Conservation (phyloP, 306 rosid species). For the Herpetospermum pedunculosum region DNA sequence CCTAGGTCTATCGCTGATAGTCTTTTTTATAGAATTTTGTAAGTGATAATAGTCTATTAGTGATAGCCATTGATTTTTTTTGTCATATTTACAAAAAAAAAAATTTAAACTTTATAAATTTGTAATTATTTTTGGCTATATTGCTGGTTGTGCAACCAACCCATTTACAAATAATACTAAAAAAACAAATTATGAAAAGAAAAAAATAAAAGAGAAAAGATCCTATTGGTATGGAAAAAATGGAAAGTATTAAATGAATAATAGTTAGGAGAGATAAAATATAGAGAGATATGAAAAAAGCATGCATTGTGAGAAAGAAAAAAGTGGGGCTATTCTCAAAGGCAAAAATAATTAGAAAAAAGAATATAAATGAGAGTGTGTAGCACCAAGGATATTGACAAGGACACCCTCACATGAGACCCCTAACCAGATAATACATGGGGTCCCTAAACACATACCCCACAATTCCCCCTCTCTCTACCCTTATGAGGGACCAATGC, state of each 20-base stretch:
- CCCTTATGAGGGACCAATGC: not conserved
- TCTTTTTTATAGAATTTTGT: too few species aligned
- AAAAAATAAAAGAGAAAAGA: not conserved
- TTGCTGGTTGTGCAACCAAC: too few species aligned
- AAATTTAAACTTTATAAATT: too few species aligned
- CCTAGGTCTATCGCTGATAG: too few species aligned
- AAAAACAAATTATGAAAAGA: too few species aligned
- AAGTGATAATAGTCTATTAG: too few species aligned
- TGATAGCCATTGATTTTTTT: too few species aligned
- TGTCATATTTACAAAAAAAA: too few species aligned
- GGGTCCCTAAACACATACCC: slow-evolving; percentile 22
- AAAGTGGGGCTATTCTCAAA: not conserved
- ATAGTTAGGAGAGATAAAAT: not conserved
- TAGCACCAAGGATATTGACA: slow-evolving; percentile 28
- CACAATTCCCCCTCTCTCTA: not conserved
- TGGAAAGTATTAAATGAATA: not conserved
- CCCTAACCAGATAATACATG: slow-evolving; percentile 35
- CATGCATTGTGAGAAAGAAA: not conserved
- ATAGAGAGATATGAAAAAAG: not conserved
- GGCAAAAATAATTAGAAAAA: not conserved
- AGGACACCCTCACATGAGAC: slow-evolving; percentile 41
- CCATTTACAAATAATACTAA: too few species aligned
- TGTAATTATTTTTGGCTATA: too few species aligned
- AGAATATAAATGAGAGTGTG: slow-evolving; percentile 6
- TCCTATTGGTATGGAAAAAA: not conserved